phyloP scores from a whole-genome alignment of 2,329 filamentous ascomycete species.

The Epichloe glyceriae region DNA sequence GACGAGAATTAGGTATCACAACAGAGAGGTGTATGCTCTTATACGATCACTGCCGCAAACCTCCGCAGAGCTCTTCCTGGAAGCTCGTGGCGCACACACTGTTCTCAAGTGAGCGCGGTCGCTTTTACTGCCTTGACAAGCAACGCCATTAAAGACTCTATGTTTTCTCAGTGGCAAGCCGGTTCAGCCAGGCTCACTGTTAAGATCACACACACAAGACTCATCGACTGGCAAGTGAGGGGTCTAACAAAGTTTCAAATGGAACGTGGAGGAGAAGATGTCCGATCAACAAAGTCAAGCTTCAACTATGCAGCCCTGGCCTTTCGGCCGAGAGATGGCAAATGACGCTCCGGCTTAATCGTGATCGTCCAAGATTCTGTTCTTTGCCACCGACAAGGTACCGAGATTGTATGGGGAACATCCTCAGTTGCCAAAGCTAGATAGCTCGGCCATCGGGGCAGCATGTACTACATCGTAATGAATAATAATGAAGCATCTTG shows the following conservation, averaged over 20 bases:
- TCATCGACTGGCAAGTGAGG: background rate
- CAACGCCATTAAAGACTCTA: background rate
- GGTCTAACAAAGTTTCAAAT: background rate
- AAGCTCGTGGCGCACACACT: slow-evolving; percentile 82
- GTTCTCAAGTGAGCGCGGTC: slow-evolving; percentile 60
- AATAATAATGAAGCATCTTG: slow-evolving; percentile 7
- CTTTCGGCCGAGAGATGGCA: slow-evolving; percentile 72
- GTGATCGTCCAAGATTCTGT: slow-evolving; percentile 51
- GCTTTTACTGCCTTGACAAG: background rate
- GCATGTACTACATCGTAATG: background rate
- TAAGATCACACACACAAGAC: background rate
- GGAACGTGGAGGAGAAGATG: slow-evolving; percentile 27
- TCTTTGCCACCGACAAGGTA: slow-evolving; percentile 77
- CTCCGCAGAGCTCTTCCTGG: slow-evolving; percentile 76
- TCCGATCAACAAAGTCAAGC: slow-evolving; percentile 94
- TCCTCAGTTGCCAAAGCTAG: slow-evolving; percentile 48
- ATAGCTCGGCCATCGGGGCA: slow-evolving; percentile 43
- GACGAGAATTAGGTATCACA: slow-evolving; percentile 82
- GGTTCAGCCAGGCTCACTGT: background rate
- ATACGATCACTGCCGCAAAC: slow-evolving; percentile 72
- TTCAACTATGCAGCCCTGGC: slow-evolving; percentile 69
- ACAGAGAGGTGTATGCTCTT: slow-evolving; percentile 79
- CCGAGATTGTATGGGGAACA: slow-evolving; percentile 60
- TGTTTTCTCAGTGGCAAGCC: background rate
- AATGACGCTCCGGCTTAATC: slow-evolving; percentile 99